Base-by-base conservation (phyloP, 2,329 filamentous ascomycete genomes). In the Nannizziopsis arthrosporioides region DNA sequence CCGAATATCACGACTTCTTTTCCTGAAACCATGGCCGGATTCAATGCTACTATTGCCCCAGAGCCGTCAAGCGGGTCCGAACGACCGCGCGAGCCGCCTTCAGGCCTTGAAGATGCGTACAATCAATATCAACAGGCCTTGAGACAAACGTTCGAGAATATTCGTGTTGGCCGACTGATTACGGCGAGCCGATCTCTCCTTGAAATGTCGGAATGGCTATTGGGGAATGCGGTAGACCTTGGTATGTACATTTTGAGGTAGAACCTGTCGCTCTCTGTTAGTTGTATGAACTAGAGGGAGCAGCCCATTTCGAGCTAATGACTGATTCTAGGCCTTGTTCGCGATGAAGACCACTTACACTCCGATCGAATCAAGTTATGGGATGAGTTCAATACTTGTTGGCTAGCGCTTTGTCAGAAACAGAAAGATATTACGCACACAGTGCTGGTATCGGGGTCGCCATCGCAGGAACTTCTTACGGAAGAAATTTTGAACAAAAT, bases 381-480 rank as follows among this genome's bases (percentile, higher is more conserved):
- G 92, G 81, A 84, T 58, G 84, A 95, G 56, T 94, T 96, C 70
- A 96, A 98, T 65, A 77, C 86, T 50, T 88, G 85, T 51, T 96
- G 90, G 90, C 75, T 95, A 34, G 77, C 82, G 3, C 71, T 92
- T 5, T 78, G 89, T 44, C 86, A 92, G 62, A 84, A 80, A 56
- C 89, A 96, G 63, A 86, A 84, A 60, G 83, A 94, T 47, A 69
- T 89, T 63, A 73, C 76, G 2, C 70, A 77, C 50, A 68, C 76
- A 40, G 66, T 77, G 63, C 72, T 84, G 59, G 72, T 74, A 44
- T 76, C 76, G 0, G 76, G 76, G 14, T 72, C 77, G 54, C 73
- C 76, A 49, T 69, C 75, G 3, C 72, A 76, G 37, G 71, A 71
- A 44, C 64, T 92, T 10, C 75, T 96, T 57, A 76, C 77, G 30